Evolutionary conservation across 768 basidiomycete species (phyloP), one percentile per base, ranked within the genome.

Genomic region (Boletus reticulatus): DNA sequence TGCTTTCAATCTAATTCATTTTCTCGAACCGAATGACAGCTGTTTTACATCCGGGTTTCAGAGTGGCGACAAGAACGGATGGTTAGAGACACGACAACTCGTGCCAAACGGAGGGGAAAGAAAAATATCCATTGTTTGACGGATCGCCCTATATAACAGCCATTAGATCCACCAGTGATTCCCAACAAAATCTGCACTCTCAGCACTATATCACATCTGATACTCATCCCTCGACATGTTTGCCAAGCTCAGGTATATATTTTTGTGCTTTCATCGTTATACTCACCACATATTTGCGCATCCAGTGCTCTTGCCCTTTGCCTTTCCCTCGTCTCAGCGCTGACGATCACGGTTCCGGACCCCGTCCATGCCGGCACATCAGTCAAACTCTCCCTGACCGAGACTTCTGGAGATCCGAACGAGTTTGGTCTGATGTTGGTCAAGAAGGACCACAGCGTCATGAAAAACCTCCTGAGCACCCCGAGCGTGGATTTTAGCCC

Each of bases 221-320:
- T 29, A 37, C 16, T n/a, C 16, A 17, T 29, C 43, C 16, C 27
- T 24, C 16, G 6, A 34, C 22, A 54, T 54, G 53, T 34, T 53
- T 11, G n/a, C 38, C 37, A 45, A 56, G 19, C 44, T 47, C 27
- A n/a, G 53, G 55, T 56, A 47, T 22, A 14, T 42, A 36, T 29
- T 2, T 22, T 19, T 27, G 17, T 6, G 4, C n/a, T 6, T 17
- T 22, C 12, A 3, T 41, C 8, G 13, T 19, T 24, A 17, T 1
- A 17, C 45, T 56, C 38, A 47, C 27, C 6, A 3, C n/a, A n/a
- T n/a, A 4, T 10, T 1, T 37, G 19, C 7, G 2, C 16, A 34
- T 14, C 2, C 22, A 56, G 53, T 10, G 31, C 12, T 20, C 22
- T 56, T 3, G 22, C 37, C 9, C 38, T 56, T 4, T 56, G 9